Base-by-base conservation (phyloP, 2,329 filamentous ascomycete species). In the Cladophialophora psammophila region DNA sequence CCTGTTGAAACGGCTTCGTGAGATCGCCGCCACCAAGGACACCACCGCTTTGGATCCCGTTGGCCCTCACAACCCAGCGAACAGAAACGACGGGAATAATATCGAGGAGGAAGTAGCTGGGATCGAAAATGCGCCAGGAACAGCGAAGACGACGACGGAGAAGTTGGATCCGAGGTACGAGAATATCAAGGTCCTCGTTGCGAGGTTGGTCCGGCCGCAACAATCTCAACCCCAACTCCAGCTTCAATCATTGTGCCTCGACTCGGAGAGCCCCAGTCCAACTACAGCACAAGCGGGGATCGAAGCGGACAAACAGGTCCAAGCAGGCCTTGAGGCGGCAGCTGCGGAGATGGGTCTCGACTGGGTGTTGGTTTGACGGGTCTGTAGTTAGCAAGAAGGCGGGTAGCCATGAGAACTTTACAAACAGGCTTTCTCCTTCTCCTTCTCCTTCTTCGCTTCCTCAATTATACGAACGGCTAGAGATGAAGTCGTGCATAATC, bases 141-240 rank as follows among this genome's bases (percentile, higher is more conserved):
- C 55, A 20, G 20, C 3, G 10, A 40, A 3, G 59, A n/a, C 50
- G 13, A 5, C 15, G 34, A 60, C 9, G 32, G 7, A n/a, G 8
- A 8, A 34, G 12, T 12, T 20, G 40, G 68, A 70, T 54, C 62
- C 68, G 20, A 55, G 63, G 10, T 62, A 60, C 13, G 63, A 67
- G 42, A 70, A 70, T 35, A 56, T 70, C 59, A 68, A 63, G 26
- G 65, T 68, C 50, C 57, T 70, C 3, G 52, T 70, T 15, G 63
- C 66, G 32, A 63, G 56, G 12, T 34, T 70, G 57, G 12, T 66
- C n/a, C 63, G 64, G 31, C 9, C 50, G 8, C 63, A 50, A 50
- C 63, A 50, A 50, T 31, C 7, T 15, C 45, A 63, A 18, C 34
- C 40, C 13, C 26, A 34, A 45, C 20, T 12, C 52, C 52, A 32